Evolutionary conservation across 306 rosid genomes (phyloP).

Genomic region (Castanea sativa): DNA sequence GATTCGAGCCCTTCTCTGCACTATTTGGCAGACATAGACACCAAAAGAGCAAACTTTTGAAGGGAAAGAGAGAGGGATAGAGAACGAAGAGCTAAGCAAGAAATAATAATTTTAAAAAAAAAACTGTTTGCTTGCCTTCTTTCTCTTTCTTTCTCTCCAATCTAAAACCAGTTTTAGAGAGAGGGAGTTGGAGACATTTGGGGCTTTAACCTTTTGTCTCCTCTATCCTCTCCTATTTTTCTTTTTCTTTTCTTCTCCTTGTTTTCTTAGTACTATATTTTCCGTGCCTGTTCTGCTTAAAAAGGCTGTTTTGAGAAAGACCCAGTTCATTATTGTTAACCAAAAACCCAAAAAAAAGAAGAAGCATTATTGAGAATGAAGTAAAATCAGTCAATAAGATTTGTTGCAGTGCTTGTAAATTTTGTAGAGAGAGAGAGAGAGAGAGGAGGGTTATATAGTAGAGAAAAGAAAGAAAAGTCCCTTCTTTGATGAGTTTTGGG

Average conservation of each 20-base stretch:
- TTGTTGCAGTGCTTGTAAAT: not conserved
- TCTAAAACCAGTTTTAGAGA: constrained; percentile 16
- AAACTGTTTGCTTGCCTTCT: constrained; percentile 44
- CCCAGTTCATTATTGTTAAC: constrained; percentile 19
- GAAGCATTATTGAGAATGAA: not conserved
- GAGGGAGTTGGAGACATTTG: constrained; percentile 61
- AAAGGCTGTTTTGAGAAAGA: constrained; percentile 10
- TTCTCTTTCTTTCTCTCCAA: constrained; percentile 65
- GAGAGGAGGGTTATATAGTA: not conserved
- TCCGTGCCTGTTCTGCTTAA: not conserved
- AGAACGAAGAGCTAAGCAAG: constrained; percentile 64
- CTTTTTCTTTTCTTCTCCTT: constrained; percentile 2
- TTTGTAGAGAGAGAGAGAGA: not conserved
- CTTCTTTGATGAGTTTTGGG: constrained; percentile 93
- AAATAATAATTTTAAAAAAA: not conserved
- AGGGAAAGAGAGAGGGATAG: constrained; percentile 47
- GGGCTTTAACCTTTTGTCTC: constrained; percentile 52
- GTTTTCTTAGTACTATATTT: not conserved
- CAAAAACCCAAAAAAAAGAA: too few species aligned
- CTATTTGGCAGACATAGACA: not conserved
- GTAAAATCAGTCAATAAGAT: constrained; percentile 12
- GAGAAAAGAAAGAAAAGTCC: not conserved
- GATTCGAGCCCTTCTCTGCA: constrained; percentile 15
- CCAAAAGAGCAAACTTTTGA: not conserved
- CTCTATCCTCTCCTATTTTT: constrained; percentile 45